Evolutionary conservation across 495 filamentous ascomycete genomes (phyloP).

Genomic region (Lichina pygmaea): DNA sequence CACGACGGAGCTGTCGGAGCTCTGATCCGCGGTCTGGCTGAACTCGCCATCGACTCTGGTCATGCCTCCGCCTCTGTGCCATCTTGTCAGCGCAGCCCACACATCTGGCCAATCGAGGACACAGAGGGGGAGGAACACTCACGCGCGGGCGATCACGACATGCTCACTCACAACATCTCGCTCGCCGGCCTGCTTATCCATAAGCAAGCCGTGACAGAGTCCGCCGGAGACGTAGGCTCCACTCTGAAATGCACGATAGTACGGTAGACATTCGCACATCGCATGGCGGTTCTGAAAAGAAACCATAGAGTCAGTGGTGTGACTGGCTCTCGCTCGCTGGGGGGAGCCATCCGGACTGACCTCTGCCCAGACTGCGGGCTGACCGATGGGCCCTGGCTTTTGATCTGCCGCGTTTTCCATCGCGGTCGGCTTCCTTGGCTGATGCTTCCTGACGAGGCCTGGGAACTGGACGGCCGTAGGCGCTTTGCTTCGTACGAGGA

Average conservation of each 20-base stretch:
- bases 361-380: not conserved
- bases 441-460: not conserved
- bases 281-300: conserved; percentile 20
- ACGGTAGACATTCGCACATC: conserved; percentile 39
- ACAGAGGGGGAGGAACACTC: conserved; percentile 9
- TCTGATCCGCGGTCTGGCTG: conserved; percentile 1
- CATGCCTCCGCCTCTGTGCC: not conserved
- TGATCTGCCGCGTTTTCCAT: not conserved
- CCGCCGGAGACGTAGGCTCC: conserved; percentile 23
- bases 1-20: not conserved
- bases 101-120: conserved; percentile 4
- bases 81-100: conserved; percentile 19
- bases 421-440: not conserved
- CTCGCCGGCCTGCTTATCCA: conserved; percentile 26
- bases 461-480: not conserved
- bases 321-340: not conserved
- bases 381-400: not conserved
- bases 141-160: conserved; percentile 41
- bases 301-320: conserved; percentile 14
- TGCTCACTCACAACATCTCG: conserved; percentile 34
- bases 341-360: not conserved
- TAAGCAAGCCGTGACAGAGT: conserved; percentile 27
- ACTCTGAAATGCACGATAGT: conserved; percentile 35
- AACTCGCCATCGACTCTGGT: conserved; percentile 1
- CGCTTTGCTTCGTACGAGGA: too few relatives aligned